Base-by-base conservation (phyloP, 1,284 basidiomycete genomes). In the Coriolopsis trogii region DNA sequence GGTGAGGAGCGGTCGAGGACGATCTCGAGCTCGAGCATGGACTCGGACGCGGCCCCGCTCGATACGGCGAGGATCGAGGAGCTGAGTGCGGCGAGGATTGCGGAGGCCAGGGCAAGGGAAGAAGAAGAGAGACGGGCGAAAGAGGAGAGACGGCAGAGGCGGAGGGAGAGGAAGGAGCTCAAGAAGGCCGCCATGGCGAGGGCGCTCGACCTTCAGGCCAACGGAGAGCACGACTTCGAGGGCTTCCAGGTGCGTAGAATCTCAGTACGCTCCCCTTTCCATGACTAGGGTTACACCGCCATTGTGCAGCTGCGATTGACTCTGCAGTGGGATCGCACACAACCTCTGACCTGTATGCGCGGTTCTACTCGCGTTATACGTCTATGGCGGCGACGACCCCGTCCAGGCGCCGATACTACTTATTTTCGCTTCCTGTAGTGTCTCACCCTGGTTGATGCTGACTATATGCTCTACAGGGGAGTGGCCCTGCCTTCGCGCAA, bases 21-120 rank as follows among this genome's bases (percentile, higher is more conserved):
- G 51, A 56, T 67, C 71, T 41, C 74, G 18, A 73, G 42, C 42
- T 44, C 79, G 0, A 76, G 77, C 1, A 83, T 87, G 40, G 85
- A 88, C 67, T 80, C 82, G 2, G 86, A 88, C 53, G 85, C 86
- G 4, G 76, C 85, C 8, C 79, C 80, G 0, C 70, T 88, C 24
- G 84, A 85, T 49, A 65, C 77, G 3, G 72, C 76, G 7, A 70
- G 74, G 13, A 84, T 88, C 48, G 76, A 73, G 39, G 71, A 73
- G 38, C 63, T 84, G 20, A 71, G 79, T 1, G 68, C 73, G 0
- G 73, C 65, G 24, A 70, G 69, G 43, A 70, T 67, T 53, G 70
- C 64, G 49, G 68, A 68, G 47, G 69, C 63, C 21, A 70, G 68
- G 49, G 69, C 60, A 43, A 71, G 72, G 13, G 67, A 67, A 31